phyloP scores from a whole-genome alignment of 257 asterid species.

The Plantago elongata region DNA sequence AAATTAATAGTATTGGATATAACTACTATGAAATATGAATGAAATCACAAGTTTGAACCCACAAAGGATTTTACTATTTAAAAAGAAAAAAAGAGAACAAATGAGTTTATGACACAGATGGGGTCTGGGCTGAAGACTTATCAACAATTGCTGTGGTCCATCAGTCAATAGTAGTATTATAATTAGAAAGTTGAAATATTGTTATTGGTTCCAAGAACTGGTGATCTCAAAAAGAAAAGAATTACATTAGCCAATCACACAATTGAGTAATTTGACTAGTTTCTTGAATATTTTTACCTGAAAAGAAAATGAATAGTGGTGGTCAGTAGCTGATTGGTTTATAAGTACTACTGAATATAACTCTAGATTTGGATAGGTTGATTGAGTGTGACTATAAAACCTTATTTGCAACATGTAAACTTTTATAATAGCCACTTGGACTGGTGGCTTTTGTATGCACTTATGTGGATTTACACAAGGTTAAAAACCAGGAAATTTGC shows the following conservation, averaged over 20 bases:
- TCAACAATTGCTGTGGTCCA: slow-evolving; percentile 10
- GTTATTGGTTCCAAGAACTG: slow-evolving; percentile 14
- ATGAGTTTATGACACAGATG: not conserved
- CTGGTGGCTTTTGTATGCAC: too few species aligned
- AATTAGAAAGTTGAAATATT: not conserved
- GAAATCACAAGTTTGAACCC: slow-evolving; percentile 1
- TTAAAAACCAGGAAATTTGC: too few species aligned
- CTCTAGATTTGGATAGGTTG: too few species aligned
- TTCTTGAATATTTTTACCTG: slow-evolving; percentile 1
- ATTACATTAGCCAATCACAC: not conserved
- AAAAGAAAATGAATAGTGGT: not conserved
- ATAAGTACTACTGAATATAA: not conserved
- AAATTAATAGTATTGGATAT: not conserved
- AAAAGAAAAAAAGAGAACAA: too few species aligned
- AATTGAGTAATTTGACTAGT: not conserved
- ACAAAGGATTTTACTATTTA: not conserved
- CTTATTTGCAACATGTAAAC: too few species aligned
- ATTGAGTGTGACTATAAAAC: too few species aligned
- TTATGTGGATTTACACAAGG: too few species aligned
- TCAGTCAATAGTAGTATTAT: not conserved
- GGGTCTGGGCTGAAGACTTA: slow-evolving; percentile 21
- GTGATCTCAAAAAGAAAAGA: too few species aligned
- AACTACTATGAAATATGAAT: too few species aligned
- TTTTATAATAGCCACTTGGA: too few species aligned
- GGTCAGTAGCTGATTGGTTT: slow-evolving; percentile 2